Evolutionary conservation across 2,329 filamentous ascomycete species (phyloP).

Genomic region (Penicillium digitatum): DNA sequence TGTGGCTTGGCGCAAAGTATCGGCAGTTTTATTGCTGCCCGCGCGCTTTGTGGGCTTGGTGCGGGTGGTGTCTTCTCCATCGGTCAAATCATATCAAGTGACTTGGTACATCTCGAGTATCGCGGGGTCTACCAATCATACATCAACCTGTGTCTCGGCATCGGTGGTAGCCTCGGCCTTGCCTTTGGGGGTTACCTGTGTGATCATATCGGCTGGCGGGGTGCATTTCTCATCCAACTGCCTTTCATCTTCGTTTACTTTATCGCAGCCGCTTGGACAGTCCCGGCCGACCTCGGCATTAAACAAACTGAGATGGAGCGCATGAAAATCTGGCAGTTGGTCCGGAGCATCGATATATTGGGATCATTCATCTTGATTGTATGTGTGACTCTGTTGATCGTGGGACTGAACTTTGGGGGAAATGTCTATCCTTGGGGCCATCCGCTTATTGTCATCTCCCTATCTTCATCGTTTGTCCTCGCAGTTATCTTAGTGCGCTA

Average conservation of each 20-base stretch:
- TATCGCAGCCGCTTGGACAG: slow-evolving; percentile 28
- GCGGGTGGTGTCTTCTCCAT: slow-evolving; percentile 70
- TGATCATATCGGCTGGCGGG: slow-evolving; percentile 41
- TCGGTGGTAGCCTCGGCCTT: slow-evolving; percentile 38
- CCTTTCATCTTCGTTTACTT: slow-evolving; percentile 44
- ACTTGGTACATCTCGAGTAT: slow-evolving; percentile 69
- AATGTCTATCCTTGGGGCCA: slow-evolving; percentile 52
- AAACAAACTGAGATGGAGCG: slow-evolving; percentile 42
- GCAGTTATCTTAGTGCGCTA: slow-evolving; percentile 41
- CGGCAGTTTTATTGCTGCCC: slow-evolving; percentile 64
- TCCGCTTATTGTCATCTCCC: slow-evolving; percentile 48
- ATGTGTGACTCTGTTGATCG: slow-evolving; percentile 48
- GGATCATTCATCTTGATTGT: slow-evolving; percentile 48
- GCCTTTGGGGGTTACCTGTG: slow-evolving; percentile 41
- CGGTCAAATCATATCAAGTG: slow-evolving; percentile 57
- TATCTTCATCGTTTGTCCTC: slow-evolving; percentile 41
- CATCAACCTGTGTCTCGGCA: slow-evolving; percentile 38
- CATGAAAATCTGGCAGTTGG: slow-evolving; percentile 40
- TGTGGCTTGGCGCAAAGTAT: slow-evolving; percentile 68
- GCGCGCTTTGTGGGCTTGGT: slow-evolving; percentile 68
- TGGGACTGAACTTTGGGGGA: slow-evolving; percentile 52
- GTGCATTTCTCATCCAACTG: slow-evolving; percentile 49
- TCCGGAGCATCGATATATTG: slow-evolving; percentile 49
- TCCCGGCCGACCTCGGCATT: slow-evolving; percentile 45
- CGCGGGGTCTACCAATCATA: slow-evolving; percentile 44